Evolutionary conservation across 441 rosid species (phyloP).

Genomic region (Eutrema salsugineum): DNA sequence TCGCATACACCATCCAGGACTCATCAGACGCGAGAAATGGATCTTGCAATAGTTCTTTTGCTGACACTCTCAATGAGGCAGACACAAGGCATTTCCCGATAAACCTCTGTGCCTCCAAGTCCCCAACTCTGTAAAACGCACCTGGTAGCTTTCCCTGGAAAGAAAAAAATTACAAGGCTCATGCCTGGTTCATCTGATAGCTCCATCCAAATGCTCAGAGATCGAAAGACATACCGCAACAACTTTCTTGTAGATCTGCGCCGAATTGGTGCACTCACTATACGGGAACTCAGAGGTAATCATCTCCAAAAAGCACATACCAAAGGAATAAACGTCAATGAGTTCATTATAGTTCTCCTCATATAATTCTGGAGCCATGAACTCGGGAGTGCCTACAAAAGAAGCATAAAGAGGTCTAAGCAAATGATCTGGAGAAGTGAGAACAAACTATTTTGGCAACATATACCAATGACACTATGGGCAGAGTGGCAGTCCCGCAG

Average conservation of each 20-base stretch:
- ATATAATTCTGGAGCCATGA: conserved; percentile 76
- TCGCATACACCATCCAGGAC: conserved; percentile 26
- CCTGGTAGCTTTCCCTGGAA: conserved; percentile 56
- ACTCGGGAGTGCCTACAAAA: conserved; percentile 64
- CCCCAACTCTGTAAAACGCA: conserved; percentile 46
- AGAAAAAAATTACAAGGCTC: conserved; percentile 1
- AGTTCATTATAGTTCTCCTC: conserved; percentile 74
- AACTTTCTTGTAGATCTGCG: conserved; percentile 76
- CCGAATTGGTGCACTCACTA: conserved; percentile 57
- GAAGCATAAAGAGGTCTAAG: conserved; percentile 1
- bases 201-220: neutral
- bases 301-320: conserved; percentile 74
- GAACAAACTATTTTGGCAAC: conserved; percentile 1
- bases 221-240: conserved; percentile 36
- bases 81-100: conserved; percentile 46
- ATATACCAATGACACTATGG: conserved; percentile 74
- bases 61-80: conserved; percentile 54
- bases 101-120: conserved; percentile 47
- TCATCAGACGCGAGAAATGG: conserved; percentile 47
- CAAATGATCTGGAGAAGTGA: neutral
- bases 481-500: conserved; percentile 55
- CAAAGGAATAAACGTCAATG: conserved; percentile 71
- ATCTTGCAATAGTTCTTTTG: conserved; percentile 45
- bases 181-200: conserved; percentile 11
- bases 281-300: conserved; percentile 67